Percentiles rank a stretch among this genome's conserved stretches.
Conservation (phyloP, 192 early-diverging fungal species). For the Geranomyces michiganensis region DNA sequence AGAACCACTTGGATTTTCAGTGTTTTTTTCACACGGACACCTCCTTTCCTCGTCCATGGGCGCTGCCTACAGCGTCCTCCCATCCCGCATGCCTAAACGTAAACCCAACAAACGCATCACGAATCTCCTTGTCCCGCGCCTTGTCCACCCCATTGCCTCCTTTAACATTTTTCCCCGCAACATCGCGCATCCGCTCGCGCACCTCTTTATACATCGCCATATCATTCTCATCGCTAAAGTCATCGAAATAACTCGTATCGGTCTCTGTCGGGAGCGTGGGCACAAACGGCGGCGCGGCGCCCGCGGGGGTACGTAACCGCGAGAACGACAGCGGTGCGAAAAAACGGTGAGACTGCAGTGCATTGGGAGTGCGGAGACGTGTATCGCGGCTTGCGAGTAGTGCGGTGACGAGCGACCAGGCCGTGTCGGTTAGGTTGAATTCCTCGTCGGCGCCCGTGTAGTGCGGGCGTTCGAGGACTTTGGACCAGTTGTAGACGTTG, state of each 20-base stretch:
- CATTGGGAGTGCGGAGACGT: constrained; percentile 27
- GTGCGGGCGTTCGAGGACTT: constrained; percentile 76
- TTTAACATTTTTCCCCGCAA: constrained; percentile 18
- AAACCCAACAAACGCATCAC: constrained; percentile 57
- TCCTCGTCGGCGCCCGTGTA: constrained; percentile 78
- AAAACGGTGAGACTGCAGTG: constrained; percentile 45
- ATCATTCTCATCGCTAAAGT: constrained; percentile 52
- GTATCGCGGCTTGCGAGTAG: constrained; percentile 33
- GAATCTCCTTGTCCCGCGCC: constrained; percentile 18
- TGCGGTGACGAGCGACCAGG: constrained; percentile 73
- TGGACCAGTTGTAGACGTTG: constrained; percentile 82
- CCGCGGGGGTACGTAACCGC: constrained; percentile 18
- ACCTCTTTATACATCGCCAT: constrained; percentile 64
- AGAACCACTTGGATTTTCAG: no score
- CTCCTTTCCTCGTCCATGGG: no score
- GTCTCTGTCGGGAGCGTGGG: constrained; percentile 39
- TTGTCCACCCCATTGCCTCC: constrained; percentile 16
- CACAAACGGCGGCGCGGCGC: constrained; percentile 46
- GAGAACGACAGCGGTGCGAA: constrained; percentile 39
- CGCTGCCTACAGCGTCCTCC: neutral
- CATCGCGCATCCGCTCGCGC: constrained; percentile 40
- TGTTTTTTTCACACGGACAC: no score
- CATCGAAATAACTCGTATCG: constrained; percentile 64
- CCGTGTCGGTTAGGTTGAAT: constrained; percentile 73
- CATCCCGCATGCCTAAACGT: constrained; percentile 44